Evolutionary conservation across 2,329 filamentous ascomycete genomes (phyloP).

Genomic region (Pseudohalonectria lignicola): DNA sequence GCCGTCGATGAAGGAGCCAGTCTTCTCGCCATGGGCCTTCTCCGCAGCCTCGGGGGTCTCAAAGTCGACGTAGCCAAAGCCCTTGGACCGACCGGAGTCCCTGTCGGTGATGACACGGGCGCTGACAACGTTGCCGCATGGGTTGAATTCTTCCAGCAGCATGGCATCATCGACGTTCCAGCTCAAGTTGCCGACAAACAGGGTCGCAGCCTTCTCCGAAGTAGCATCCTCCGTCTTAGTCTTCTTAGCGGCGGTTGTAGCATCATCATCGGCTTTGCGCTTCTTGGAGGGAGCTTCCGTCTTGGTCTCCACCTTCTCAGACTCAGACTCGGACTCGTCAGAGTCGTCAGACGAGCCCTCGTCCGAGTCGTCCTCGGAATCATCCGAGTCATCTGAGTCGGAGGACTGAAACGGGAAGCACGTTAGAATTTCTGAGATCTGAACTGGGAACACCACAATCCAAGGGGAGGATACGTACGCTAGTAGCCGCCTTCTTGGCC

Average conservation of each 20-base stretch:
- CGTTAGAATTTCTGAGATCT: constrained; percentile 1
- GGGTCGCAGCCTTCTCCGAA: constrained; percentile 46
- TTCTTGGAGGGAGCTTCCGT: constrained; percentile 47
- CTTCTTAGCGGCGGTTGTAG: constrained; percentile 51
- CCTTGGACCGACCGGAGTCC: constrained; percentile 72
- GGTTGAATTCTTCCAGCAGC: constrained; percentile 71
- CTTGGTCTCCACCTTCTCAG: constrained; percentile 23
- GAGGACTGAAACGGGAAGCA: constrained; percentile 4
- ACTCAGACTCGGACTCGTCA: constrained; percentile 18
- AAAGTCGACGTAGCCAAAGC: constrained; percentile 92
- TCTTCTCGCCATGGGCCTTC: constrained; percentile 27
- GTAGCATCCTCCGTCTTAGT: constrained; percentile 46
- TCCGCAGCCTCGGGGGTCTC: constrained; percentile 38
- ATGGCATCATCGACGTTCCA: constrained; percentile 83
- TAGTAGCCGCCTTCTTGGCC: constrained; percentile 18
- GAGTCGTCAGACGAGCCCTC: constrained; percentile 13
- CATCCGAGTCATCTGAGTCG: constrained; percentile 21
- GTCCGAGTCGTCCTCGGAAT: constrained; percentile 16
- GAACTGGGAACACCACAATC: not conserved
- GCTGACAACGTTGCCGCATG: constrained; percentile 60
- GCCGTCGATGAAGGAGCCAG: constrained; percentile 21
- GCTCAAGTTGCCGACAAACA: constrained; percentile 84
- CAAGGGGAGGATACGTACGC: no score
- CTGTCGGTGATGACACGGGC: constrained; percentile 79
- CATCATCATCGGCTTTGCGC: constrained; percentile 51